Conservation (phyloP, 148 eudicot species). For the Heliosperma pusillum region DNA sequence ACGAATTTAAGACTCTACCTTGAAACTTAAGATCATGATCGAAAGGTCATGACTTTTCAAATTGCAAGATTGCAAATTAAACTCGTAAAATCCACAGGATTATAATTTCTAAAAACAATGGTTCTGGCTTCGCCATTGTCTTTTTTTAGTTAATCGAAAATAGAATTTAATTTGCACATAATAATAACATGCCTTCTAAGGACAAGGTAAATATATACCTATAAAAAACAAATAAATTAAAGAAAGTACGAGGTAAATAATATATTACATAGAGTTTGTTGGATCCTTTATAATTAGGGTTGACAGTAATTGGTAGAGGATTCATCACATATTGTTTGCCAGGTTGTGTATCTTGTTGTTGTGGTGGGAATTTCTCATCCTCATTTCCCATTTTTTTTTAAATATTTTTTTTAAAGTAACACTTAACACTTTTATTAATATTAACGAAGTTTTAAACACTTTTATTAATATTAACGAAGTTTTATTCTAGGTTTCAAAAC, state of each 20-base stretch:
- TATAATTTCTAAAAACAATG: no score
- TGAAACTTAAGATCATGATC: no score
- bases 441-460: neutral
- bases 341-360: constrained; percentile 23
- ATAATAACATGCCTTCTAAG: no score
- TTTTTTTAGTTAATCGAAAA: no score
- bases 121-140: no score
- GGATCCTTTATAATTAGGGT: constrained; percentile 27
- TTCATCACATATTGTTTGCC: constrained; percentile 21
- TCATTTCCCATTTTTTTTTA: neutral
- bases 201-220: no score
- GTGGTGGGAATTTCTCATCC: constrained; percentile 22
- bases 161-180: no score
- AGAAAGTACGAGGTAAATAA: neutral
- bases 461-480: neutral
- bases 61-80: no score
- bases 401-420: neutral
- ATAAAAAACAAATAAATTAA: neutral
- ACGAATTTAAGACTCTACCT: no score
- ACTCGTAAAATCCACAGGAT: no score
- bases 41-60: no score
- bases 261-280: constrained; percentile 26
- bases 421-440: neutral
- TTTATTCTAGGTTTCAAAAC: neutral
- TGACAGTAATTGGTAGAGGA: constrained; percentile 19